Percentiles rank a stretch among this genome's conserved stretches.
phyloP scores from a whole-genome alignment of 306 rosid genomes.

The Morella rubra region DNA sequence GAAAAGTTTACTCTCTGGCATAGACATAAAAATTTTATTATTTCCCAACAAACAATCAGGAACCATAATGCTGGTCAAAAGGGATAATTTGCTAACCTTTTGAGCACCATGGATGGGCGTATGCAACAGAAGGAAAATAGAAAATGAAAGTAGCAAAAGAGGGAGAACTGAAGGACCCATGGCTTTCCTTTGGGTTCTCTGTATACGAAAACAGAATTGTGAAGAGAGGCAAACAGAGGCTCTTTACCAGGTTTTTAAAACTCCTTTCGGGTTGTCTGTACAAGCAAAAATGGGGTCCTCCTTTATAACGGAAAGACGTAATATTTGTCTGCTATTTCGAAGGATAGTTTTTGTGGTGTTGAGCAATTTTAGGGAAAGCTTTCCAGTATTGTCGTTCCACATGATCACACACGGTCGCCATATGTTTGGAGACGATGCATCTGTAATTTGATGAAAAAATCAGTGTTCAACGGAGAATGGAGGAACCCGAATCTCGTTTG shows the following conservation, averaged over 20 bases:
- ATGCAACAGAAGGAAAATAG: constrained; percentile 35
- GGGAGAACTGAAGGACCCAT: constrained; percentile 28
- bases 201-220: no score
- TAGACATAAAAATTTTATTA: not conserved
- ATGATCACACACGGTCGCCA: not conserved
- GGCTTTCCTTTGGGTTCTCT: not conserved
- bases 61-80: not conserved
- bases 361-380: not conserved
- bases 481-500: no score
- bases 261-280: constrained; percentile 7
- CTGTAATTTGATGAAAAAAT: not conserved
- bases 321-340: not conserved
- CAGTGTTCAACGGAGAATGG: not conserved
- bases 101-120: constrained; percentile 33
- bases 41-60: not conserved
- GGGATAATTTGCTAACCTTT: constrained; percentile 32
- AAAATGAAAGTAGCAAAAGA: constrained; percentile 26
- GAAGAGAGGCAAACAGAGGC: not conserved
- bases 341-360: not conserved
- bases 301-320: constrained; percentile 1
- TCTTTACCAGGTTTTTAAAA: constrained; percentile 25
- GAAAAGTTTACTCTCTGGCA: not conserved
- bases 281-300: not conserved
- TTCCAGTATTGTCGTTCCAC: not conserved
- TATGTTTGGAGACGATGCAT: not conserved